A percentile compares a stretch with the other conserved stretches of the same genome.
These are phyloP conservation scores for Quercus lobata DNA, from an alignment of 331 rosid genomes.

Conservation along the genomic window DNA sequence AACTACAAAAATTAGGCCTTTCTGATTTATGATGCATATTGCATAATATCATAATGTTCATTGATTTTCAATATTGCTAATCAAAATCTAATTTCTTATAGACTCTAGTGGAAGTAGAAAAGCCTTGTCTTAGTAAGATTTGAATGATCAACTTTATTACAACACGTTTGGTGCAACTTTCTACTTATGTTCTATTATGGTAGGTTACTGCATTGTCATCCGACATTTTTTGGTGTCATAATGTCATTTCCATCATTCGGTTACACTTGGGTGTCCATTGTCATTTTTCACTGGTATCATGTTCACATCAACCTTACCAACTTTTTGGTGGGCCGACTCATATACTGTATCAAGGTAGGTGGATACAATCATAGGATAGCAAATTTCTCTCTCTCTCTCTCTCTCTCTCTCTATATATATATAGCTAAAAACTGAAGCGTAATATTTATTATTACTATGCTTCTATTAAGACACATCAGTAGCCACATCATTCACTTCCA, in stretches of 20 bases:
- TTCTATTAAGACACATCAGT: fast-evolving
- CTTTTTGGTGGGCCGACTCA: neutral
- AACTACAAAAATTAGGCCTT: too few species aligned
- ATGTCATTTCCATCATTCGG: neutral
- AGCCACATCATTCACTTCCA: too few species aligned
- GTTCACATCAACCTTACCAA: neutral
- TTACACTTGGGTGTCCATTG: neutral
- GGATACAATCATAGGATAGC: neutral
- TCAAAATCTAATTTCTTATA: neutral
- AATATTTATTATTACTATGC: too few species aligned
- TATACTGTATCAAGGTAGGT: neutral
- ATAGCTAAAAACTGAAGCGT: fast-evolving
- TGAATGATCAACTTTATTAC: neutral
- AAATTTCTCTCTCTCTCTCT: neutral
- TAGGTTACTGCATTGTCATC: neutral
- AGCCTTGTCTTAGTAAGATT: neutral
- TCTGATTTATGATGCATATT: neutral
- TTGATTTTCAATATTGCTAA: neutral
- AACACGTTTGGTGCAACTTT: neutral
- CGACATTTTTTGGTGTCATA: neutral
- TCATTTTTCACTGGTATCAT: neutral
- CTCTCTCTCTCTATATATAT: too few species aligned
- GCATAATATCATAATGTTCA: too few species aligned
- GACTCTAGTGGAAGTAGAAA: neutral
- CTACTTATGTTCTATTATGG: neutral